Base-by-base conservation (phyloP, 2,329 filamentous ascomycete genomes). In the Emmonsiellopsis sp. region DNA sequence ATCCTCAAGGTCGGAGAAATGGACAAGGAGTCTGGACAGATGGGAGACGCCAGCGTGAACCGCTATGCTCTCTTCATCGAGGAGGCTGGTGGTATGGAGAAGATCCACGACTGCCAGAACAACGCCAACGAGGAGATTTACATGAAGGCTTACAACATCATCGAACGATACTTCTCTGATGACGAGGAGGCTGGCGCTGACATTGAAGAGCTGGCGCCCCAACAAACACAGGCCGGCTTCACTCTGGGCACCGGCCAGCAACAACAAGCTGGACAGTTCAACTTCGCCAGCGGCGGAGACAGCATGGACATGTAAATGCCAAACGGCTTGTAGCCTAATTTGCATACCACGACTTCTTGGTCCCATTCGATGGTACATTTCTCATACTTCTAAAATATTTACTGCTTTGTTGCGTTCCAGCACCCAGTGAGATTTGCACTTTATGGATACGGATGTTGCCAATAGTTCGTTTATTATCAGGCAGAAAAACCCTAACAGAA, bases 71-170 rank as follows among this genome's bases (percentile, higher is more conserved):
- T 98, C 59, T 97, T 95, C 75, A 98, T 98, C 62, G 93, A 98
- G 76, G 93, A 98, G 75, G 95, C 91, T 62, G 89, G 90, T 67
- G 93, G 93, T 61, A 98, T 98, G 93, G 93, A 97, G 79, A 97
- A 97, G 85, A 97, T 98, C 63, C 93, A 98, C 76, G 92, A 97
- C 65, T 97, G 93, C 82, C 93, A 98, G 79, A 96, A 94, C 79
- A 98, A 98, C 67, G 92, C 92, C 78, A 98, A 98, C 76, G 93
- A 98, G 76, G 93, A 98, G 76, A 98, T 98, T 64, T 98, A 98
- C 81, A 97, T 98, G 92, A 98, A 98, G 84, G 93, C 93, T 0
- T 98, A 97, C 81, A 97, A 95, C 81, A 98, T 98, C 74, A 98
- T 98, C 62, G 93, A 98, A 81, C 96, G 96, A 79, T 98, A 98